Evolutionary conservation across 495 filamentous ascomycete genomes (phyloP).

Genomic region (Aspergillus carlsbadensis): DNA sequence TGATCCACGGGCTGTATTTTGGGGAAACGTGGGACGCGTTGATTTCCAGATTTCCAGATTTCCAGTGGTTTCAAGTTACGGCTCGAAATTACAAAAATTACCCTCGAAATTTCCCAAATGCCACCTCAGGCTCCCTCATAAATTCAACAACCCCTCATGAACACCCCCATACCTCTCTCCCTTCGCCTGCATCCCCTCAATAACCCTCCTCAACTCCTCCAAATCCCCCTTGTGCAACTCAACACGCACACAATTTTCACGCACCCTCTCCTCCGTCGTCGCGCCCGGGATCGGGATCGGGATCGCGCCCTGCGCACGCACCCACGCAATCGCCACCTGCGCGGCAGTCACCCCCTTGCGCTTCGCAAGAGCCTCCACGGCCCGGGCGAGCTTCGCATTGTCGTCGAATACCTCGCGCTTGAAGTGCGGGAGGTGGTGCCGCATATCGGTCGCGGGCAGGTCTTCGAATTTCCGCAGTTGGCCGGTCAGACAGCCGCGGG

Average conservation of each 20-base stretch:
- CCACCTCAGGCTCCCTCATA: neutral
- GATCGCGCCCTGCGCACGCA: conserved; percentile 32
- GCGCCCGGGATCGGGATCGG: neutral
- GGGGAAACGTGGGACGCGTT: too few relatives aligned
- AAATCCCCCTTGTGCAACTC: neutral
- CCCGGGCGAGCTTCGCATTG: conserved; percentile 63
- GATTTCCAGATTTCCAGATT: too few relatives aligned
- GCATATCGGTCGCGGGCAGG: conserved; percentile 50
- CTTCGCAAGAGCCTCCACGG: conserved; percentile 61
- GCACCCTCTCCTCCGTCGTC: neutral
- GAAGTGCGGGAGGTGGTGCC: conserved; percentile 57
- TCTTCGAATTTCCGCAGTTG: conserved; percentile 57
- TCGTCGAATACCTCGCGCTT: conserved; percentile 60
- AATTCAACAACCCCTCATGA: neutral
- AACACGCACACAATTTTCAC: neutral
- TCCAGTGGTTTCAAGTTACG: too few relatives aligned
- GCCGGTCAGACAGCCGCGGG: conserved; percentile 52
- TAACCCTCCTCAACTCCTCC: neutral
- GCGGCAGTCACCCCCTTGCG: conserved; percentile 63
- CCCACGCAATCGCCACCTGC: conserved; percentile 73
- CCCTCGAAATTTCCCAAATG: too few relatives aligned
- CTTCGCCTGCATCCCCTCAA: neutral
- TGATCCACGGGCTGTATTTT: neutral
- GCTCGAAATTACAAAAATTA: too few relatives aligned
- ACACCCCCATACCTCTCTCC: neutral